Evolutionary conservation across 1,139 yeast species (phyloP).

Genomic region (Scheffersomyces illinoinensis): DNA sequence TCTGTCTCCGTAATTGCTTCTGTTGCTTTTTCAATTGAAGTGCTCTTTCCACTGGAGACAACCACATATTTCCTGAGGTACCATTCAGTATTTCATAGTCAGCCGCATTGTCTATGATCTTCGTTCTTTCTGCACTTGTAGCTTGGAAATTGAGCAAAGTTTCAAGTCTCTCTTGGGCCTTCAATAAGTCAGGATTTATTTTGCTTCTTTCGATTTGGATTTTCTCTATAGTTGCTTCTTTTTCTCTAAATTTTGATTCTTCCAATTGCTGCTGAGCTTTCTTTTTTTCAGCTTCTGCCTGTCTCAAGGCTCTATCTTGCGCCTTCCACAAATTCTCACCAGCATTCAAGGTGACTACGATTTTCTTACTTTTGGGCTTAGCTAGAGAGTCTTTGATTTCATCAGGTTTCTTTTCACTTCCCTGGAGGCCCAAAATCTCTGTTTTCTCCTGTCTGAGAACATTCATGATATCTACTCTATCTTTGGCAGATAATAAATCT

Average conservation of each 20-base stretch:
- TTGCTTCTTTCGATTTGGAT: slow-evolving; percentile 37
- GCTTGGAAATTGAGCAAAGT: slow-evolving; percentile 78
- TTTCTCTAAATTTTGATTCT: slow-evolving; percentile 33
- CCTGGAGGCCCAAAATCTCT: slow-evolving; percentile 22
- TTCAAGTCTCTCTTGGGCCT: slow-evolving; percentile 74
- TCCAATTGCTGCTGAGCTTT: slow-evolving; percentile 25
- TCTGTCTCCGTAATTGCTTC: slow-evolving; percentile 62
- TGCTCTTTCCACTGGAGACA: slow-evolving; percentile 87
- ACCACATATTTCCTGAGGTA: slow-evolving; percentile 68
- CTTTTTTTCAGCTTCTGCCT: slow-evolving; percentile 42
- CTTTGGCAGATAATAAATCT: slow-evolving; percentile 61
- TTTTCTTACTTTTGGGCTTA: slow-evolving; percentile 35
- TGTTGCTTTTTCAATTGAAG: slow-evolving; percentile 80
- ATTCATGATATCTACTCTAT: slow-evolving; percentile 57
- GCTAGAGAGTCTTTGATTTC: slow-evolving; percentile 13
- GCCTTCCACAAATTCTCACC: slow-evolving; percentile 69
- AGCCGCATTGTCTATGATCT: slow-evolving; percentile 89
- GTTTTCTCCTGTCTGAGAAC: slow-evolving; percentile 53
- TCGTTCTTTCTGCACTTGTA: slow-evolving; percentile 85
- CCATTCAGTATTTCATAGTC: slow-evolving; percentile 70
- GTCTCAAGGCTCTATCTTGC: slow-evolving; percentile 62
- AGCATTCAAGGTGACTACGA: slow-evolving; percentile 49
- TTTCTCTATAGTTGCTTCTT: slow-evolving; percentile 37
- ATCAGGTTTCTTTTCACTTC: slow-evolving; percentile 18
- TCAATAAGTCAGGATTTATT: slow-evolving; percentile 53